Base-by-base conservation (phyloP, 768 basidiomycete genomes). In the Rhodocollybia butyracea region DNA sequence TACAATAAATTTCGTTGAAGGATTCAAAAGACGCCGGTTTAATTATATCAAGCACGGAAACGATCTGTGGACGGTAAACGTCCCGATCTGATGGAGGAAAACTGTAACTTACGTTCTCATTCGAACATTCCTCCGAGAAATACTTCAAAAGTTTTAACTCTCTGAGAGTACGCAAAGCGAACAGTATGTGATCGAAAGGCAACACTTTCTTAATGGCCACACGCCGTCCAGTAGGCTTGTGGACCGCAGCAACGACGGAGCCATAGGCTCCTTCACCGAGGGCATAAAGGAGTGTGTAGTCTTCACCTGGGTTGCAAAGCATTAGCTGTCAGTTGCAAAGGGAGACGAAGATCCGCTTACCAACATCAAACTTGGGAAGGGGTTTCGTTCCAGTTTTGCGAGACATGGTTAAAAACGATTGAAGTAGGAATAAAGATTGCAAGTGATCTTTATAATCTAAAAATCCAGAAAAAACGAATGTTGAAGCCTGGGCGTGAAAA, bases 191-290 rank as follows among this genome's bases (percentile, higher is more conserved):
- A 63, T 96, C 94, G 70, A 97, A 96, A 5, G 94, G 94, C 34
- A 90, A 83, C 63, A 97, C 88, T 73, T 92, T 94, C 81, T 96
- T 98, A 74, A 96, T 95, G 40, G 94, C 95, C 15, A 98, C 93
- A 68, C 91, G 84, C 57, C 85, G 84, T 39, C 86, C 84, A 6
- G 86, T 83, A 4, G 90, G 88, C 61, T 83, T 82, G 73, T 97
- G 94, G 36, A 89, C 73, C 27, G 95, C 95, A 54, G 94, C 90
- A 56, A 83, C 90, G 48, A 97, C 94, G 22, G 89, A 91, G 27
- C 94, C 94, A 66, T 94, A 94, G 45, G 92, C 91, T 53, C 93
- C 89, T 74, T 91, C 90, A 46, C 89, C 90, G 56, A 93, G 84
- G 54, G 81, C 76, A 66, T 88, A 81, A 65, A 90, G 73, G 57